A percentile compares a stretch with the other conserved stretches of the same genome.
Evolutionary conservation across 2,329 filamentous ascomycete species (phyloP).

Genomic region (Seiridium cupressi): DNA sequence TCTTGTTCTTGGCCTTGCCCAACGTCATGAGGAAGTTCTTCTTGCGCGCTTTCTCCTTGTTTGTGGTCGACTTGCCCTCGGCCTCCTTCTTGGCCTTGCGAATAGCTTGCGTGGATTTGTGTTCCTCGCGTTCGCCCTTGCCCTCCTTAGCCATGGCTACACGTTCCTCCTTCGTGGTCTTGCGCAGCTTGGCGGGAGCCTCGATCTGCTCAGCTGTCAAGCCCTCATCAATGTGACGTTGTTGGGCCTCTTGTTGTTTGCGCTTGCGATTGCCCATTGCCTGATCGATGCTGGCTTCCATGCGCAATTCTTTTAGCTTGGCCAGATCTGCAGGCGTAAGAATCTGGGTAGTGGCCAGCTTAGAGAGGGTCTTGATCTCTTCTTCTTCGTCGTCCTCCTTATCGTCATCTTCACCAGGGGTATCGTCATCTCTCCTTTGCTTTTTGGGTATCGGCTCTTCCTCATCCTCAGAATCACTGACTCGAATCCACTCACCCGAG

Average conservation of each 20-base stretch:
- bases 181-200: constrained; percentile 76
- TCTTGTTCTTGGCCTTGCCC: constrained; percentile 92
- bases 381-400: constrained; percentile 24
- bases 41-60: constrained; percentile 92
- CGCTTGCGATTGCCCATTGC: constrained; percentile 49
- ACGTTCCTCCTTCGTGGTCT: constrained; percentile 86
- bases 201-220: constrained; percentile 92
- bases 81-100: constrained; percentile 83
- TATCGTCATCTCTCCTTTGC: constrained; percentile 42
- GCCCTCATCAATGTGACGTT: constrained; percentile 78
- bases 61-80: constrained; percentile 93
- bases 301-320: constrained; percentile 85
- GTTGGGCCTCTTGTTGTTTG: constrained; percentile 41
- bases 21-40: constrained; percentile 99
- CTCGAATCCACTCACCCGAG: constrained; percentile 91
- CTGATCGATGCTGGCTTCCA: constrained; percentile 69
- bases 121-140: constrained; percentile 73
- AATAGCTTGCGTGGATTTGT: constrained; percentile 82
- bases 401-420: constrained; percentile 28
- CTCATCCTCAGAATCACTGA: constrained; percentile 80
- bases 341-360: constrained; percentile 87
- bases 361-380: constrained; percentile 55
- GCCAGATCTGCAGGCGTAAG: constrained; percentile 94
- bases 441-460: constrained; percentile 69
- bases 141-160: constrained; percentile 80